Evolutionary conservation across 192 early-diverging fungal genomes (phyloP).

Genomic region (Backusella australiensis): DNA sequence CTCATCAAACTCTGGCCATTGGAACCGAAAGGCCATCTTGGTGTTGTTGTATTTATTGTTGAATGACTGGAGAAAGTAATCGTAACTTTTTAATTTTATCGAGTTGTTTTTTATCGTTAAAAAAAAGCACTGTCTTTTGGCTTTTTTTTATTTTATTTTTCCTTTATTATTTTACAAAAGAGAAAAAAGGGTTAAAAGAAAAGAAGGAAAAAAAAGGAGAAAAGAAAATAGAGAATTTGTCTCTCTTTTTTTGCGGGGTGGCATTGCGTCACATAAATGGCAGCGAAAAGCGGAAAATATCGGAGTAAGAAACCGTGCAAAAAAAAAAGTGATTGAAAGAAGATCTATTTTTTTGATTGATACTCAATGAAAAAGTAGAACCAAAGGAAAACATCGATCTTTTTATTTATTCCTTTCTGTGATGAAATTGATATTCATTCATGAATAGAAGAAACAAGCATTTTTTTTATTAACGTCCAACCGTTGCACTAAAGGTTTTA

Average conservation of each 20-base stretch:
- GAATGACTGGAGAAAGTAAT: conserved; percentile 22
- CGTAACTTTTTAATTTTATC: neutral
- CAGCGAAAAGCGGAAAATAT: neutral
- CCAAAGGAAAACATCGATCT: neutral
- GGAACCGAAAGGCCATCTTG: conserved; percentile 91
- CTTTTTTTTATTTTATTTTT: neutral
- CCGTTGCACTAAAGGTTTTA: neutral
- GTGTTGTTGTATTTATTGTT: conserved; percentile 44
- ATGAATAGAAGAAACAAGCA: neutral
- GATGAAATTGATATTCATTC: neutral
- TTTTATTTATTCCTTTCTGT: neutral
- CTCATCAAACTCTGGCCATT: conserved; percentile 86
- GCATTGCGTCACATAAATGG: neutral
- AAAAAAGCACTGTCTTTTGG: neutral
- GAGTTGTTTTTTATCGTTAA: neutral
- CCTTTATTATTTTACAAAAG: neutral
- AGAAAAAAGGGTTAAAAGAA: neutral
- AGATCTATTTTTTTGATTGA: neutral
- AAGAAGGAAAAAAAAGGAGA: neutral
- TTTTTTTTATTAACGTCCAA: neutral
- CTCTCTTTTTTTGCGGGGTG: neutral
- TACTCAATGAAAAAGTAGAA: neutral
- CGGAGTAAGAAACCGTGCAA: neutral
- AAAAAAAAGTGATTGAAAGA: neutral
- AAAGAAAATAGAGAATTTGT: neutral